phyloP scores from a whole-genome alignment of 306 rosid species.

The Psophocarpus tetragonolobus region DNA sequence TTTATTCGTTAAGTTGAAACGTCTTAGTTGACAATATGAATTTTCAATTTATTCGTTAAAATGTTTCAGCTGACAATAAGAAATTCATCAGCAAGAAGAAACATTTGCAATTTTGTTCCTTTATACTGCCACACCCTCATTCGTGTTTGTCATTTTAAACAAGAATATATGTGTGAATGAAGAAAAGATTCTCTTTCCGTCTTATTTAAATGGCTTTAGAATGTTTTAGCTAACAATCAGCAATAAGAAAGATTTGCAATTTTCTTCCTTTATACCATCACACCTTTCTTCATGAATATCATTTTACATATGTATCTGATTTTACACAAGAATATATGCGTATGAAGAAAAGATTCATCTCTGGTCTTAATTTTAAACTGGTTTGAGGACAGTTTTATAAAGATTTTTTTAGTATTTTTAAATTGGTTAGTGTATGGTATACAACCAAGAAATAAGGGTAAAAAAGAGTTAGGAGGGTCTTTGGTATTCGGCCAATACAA shows the following conservation, averaged over 20 bases:
- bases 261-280: neutral
- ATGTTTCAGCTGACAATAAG: neutral
- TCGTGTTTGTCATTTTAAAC: neutral
- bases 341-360: neutral
- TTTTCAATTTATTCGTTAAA: neutral
- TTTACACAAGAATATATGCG: neutral
- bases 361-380: neutral
- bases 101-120: neutral
- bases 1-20: neutral
- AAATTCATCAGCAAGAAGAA: neutral
- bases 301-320: neutral
- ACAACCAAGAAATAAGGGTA: no score
- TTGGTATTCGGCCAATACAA: no score
- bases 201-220: neutral
- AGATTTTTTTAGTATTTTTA: no score
- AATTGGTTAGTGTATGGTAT: no score
- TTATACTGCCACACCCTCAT: neutral
- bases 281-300: neutral
- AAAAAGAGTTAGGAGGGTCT: no score
- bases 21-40: neutral
- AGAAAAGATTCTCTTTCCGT: neutral
- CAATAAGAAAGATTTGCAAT: neutral
- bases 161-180: neutral
- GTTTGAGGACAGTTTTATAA: no score
- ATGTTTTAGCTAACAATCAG: neutral